Base-by-base conservation (phyloP, 2,329 filamentous ascomycete species). In the Aspergillus viridinutans region DNA sequence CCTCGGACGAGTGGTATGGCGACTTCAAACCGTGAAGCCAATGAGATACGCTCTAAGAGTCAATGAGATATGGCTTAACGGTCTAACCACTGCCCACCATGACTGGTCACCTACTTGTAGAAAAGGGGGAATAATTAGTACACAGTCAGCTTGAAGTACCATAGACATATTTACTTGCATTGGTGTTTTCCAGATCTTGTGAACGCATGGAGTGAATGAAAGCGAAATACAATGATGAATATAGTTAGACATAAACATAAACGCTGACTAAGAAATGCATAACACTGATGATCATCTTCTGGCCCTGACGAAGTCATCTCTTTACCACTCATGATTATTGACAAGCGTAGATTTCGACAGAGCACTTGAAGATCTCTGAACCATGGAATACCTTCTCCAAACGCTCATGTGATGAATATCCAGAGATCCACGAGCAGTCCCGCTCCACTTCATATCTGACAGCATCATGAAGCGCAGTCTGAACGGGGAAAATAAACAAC, bases 391-490 rank as follows among this genome's bases (percentile, higher is more conserved):
- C 5, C 1, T 14, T 7, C 6, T 14, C 10, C 43, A 23, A 47
- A 47, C 5, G 23, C 12, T 25, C 3, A 47, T 47, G 43, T 4
- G 21, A 35, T 47, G 23, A 23, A 5, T 26, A n/a, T 26, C 14
- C 32, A 38, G 12, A 43, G 40, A 21, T 4, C 20, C 40, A 23
- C 10, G 23, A 47, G 21, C 43, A 26, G 12, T 23, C 9, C 43
- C 8, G 21, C 43, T 47, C 43, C 23, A 7, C 1, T 23, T 6
- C n/a, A 50, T 50, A 17, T 3, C 4, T 35, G n/a, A 25, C n/a
- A 29, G 28, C 28, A 20, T 48, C 49, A 61, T 61, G 60, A 60
- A 61, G 42, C 60, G 58, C 49, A 55, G 53, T 38, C 43, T 42
- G 54, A 20, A 49, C 23, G 7, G 43, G 21, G 12, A 47, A 23